Base-by-base conservation (phyloP, 352 stramenopile genomes). In the Peronospora tabacina region DNA sequence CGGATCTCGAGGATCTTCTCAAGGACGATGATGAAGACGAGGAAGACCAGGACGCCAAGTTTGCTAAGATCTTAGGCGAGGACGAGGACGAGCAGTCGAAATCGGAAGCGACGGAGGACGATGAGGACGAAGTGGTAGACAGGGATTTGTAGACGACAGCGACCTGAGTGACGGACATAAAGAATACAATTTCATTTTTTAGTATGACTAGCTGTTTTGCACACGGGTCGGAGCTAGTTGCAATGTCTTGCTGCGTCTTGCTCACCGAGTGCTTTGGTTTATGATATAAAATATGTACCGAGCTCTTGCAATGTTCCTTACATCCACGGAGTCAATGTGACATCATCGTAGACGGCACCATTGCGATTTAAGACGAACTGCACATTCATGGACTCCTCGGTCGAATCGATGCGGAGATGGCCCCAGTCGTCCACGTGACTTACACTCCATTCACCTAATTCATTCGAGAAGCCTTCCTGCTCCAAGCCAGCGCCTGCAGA, bases 11-110 rank as follows among this genome's bases (percentile, higher is more conserved):
- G 55, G 83, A 94, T 38, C 71, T 93, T 44, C 58, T 95, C 38
- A 83, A 86, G 55, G 82, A 90, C 11, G 82, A 94, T 0, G 77
- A 88, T 13, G 76, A 90, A n/a, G 78, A 87, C 0, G 83, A 89
- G 2, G 76, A 85, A 3, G 72, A 83, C 58, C 62, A 76, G 35
- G 73, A 85, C 13, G 66, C 66, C 50, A 87, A 87, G 56, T 85
- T 94, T 49, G 68, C 68, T 47, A 85, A 87, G 55, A 82, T 93
- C 34, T 68, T 94, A 58, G 77, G 87, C 22, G 82, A 90, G 49
- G 73, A 82, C 10, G 76, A 92, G 20, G 72, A 82, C 6, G 61
- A 79, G 7, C 59, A 68, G 19, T 56, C 52, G 7, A 68, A 72
- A 43, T 58, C 59, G 1, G 48, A 67, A 44, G 62, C 49, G 20